Base-by-base conservation (phyloP, 2,329 filamentous ascomycete genomes). In the Pseudogymnoascus sp. region DNA sequence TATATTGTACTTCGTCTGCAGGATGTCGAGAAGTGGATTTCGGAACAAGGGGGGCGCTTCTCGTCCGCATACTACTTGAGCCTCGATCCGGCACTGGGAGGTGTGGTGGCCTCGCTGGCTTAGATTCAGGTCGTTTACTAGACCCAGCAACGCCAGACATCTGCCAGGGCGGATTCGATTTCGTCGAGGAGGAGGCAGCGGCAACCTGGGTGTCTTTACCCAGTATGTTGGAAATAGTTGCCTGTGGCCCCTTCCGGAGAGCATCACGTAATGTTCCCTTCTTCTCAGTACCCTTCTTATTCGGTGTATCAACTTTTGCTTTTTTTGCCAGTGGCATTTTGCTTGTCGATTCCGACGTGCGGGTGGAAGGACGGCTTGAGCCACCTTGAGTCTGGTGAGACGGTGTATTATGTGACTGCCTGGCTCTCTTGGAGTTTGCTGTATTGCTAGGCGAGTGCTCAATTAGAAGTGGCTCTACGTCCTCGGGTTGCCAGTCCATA, bases 201-300 rank as follows among this genome's bases (percentile, higher is more conserved):
- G 59, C 11, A 37, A 60, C n/a, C 38, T 71, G 67, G 0, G 73
- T 66, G n/a, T 84, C 81, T 60, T 79, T 83, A 62, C 74, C 78
- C 72, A 80, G 79, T 0, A 84, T 72, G 63, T 75, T 80, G 0
- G 79, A 76, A 5, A 84, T 69, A 1, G 77, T 75, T 37, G 80
- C 77, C 21, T 75, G 75, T 5, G 79, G 74, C 2, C 80, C 76
- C 63, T 80, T 82, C 63, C 76, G 81, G n/a, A 86, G 71, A 3
- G 77, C 82, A 62, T 80, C 78, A 37, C 80, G 79, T 44, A 85
- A 71, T 0, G 70, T 70, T 0, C 72, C 69, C 64, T 74, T 82
- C 68, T 80, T 83, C 56, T 82, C 80, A 8, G 53, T 60, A 50
- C 61, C 62, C 70, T 64, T 75, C 66, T 7, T 64, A 44, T 65